A percentile compares a stretch with the other conserved stretches of the same genome.
These are phyloP conservation scores for Pseudogymnoascus sp. DNA, from an alignment of 2,329 filamentous ascomycete genomes.

Conservation along the genomic window DNA sequence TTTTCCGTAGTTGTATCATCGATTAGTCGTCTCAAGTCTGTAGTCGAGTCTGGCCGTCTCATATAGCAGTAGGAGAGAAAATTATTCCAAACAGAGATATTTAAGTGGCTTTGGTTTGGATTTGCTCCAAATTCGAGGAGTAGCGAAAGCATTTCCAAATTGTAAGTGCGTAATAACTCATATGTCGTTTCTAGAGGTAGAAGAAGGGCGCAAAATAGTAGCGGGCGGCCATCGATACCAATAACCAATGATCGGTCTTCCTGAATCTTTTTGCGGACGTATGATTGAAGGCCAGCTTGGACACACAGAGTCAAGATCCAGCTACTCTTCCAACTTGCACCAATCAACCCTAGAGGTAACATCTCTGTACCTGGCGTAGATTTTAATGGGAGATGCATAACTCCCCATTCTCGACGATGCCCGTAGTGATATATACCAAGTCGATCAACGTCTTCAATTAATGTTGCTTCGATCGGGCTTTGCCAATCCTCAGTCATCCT, in stretches of 20 bases:
- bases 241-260: not conserved
- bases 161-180: not conserved
- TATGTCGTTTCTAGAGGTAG: not conserved
- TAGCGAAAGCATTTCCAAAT: not conserved
- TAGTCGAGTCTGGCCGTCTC: not conserved
- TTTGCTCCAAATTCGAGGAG: not conserved
- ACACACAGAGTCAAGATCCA: not conserved
- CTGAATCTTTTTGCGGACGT: not conserved
- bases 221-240: not conserved
- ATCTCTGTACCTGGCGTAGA: not conserved
- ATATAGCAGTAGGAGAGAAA: not conserved
- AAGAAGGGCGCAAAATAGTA: not conserved
- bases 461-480: not conserved
- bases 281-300: not conserved
- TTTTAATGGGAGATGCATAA: not conserved
- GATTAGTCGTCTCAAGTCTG: too few species aligned
- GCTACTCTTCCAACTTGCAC: not conserved
- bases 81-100: not conserved
- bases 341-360: not conserved
- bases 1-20: not conserved
- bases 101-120: not conserved
- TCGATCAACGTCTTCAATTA: not conserved
- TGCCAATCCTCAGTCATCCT: not conserved
- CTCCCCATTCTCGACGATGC: not conserved
- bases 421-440: not conserved